Evolutionary conservation across 2,329 filamentous ascomycete genomes (phyloP).

Genomic region (Diaporthe citri): DNA sequence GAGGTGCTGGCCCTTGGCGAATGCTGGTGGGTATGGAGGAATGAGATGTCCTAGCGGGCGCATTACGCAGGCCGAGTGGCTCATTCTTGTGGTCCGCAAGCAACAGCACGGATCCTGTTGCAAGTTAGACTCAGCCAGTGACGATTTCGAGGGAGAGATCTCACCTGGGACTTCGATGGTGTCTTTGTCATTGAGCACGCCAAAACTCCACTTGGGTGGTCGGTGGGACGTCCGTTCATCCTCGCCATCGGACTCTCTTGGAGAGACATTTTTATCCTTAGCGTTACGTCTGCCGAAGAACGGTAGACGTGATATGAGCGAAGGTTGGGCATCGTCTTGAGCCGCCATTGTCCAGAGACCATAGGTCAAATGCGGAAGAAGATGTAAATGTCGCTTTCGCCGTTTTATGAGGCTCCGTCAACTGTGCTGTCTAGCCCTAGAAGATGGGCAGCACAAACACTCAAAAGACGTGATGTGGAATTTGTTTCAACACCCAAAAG

Average conservation of each 20-base stretch:
- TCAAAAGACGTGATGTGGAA: neutral
- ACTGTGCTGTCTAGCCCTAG: too few relatives aligned
- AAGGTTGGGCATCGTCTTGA: conserved; percentile 3
- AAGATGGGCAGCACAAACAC: neutral
- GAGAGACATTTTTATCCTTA: conserved; percentile 1
- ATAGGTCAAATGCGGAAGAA: neutral
- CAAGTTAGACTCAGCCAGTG: conserved; percentile 30
- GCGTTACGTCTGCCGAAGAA: conserved; percentile 17
- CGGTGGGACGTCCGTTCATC: neutral
- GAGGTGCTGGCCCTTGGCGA: conserved; percentile 50
- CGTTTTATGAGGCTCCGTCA: neutral
- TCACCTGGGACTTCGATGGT: conserved; percentile 91
- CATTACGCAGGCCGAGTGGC: conserved; percentile 69
- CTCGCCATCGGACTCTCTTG: conserved; percentile 30
- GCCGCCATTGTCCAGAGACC: conserved; percentile 16
- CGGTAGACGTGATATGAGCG: conserved; percentile 21
- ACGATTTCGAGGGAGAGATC: conserved; percentile 41
- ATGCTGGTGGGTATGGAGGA: conserved; percentile 66
- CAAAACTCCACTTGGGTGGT: conserved; percentile 70
- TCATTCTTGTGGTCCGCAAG: conserved; percentile 68
- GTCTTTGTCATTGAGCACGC: conserved; percentile 83
- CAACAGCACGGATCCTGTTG: conserved; percentile 69
- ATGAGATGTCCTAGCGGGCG: conserved; percentile 68
- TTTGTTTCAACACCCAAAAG: neutral
- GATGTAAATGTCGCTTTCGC: neutral